Evolutionary conservation across 2,329 filamentous ascomycete genomes (phyloP).

Genomic region (Scolecobasidium constrictum): DNA sequence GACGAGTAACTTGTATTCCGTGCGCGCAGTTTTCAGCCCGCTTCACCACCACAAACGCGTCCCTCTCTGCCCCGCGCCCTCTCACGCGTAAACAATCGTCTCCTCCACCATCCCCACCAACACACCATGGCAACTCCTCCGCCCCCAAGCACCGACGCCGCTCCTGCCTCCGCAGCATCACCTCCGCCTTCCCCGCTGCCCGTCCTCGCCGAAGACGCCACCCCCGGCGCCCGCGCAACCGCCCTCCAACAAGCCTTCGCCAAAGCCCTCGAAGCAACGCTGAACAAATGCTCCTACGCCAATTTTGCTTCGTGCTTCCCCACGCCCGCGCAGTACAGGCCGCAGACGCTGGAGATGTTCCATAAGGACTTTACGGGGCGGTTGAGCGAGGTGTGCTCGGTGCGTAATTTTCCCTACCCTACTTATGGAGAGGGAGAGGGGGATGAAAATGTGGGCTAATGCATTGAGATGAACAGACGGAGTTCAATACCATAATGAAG

Average conservation of each 20-base stretch:
- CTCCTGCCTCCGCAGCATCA: conserved; percentile 1
- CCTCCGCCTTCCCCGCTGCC: conserved; percentile 40
- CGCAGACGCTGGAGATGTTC: conserved; percentile 44
- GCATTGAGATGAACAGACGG: conserved; percentile 19
- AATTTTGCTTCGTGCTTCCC: conserved; percentile 56
- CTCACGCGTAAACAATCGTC: no score
- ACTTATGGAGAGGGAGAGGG: background rate
- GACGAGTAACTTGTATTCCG: no score
- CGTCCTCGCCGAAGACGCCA: conserved; percentile 40
- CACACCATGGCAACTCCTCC: no score
- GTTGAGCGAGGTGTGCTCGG: conserved; percentile 44
- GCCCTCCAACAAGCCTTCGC: conserved; percentile 50
- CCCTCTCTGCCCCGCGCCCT: no score
- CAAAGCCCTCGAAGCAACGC: conserved; percentile 46
- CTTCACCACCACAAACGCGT: no score
- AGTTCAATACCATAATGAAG: conserved; percentile 50
- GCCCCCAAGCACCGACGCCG: no score
- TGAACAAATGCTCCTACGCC: conserved; percentile 49
- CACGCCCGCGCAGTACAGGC: conserved; percentile 47
- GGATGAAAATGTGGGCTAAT: background rate
- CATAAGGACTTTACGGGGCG: conserved; percentile 49
- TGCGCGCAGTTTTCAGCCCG: no score
- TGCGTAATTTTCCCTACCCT: no score
- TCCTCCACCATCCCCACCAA: no score
- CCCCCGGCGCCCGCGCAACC: conserved; percentile 49